These are phyloP conservation scores for Spencermartinsiella ligniputridi DNA, from an alignment of 1,139 yeast species.

Conservation along the genomic window DNA sequence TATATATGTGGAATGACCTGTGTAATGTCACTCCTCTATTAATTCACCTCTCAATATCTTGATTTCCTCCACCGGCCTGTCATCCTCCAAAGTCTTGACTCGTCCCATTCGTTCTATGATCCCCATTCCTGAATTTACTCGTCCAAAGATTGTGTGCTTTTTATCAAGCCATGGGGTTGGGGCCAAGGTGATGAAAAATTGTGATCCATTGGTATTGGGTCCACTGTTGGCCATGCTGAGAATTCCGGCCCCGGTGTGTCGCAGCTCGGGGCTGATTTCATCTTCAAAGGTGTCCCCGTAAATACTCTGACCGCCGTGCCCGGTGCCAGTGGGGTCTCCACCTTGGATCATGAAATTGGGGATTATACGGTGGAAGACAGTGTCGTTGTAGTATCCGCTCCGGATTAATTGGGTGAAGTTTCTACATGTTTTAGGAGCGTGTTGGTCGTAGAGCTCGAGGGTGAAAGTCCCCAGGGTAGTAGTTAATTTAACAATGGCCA, in stretches of 20 bases:
- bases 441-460: slow-evolving; percentile 29
- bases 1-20: too few relatives aligned
- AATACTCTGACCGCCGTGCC: slow-evolving; percentile 33
- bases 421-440: slow-evolving; percentile 32
- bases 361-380: slow-evolving; percentile 39
- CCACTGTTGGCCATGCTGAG: slow-evolving; percentile 44
- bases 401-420: slow-evolving; percentile 27
- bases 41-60: slow-evolving; percentile 13
- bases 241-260: slow-evolving; percentile 25
- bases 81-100: slow-evolving; percentile 43
- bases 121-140: slow-evolving; percentile 46
- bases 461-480: slow-evolving; percentile 26
- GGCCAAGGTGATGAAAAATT: slow-evolving; percentile 51
- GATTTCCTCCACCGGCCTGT: slow-evolving; percentile 37
- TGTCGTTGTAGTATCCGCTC: slow-evolving; percentile 30
- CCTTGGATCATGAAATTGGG: slow-evolving; percentile 40
- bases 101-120: slow-evolving; percentile 49
- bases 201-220: slow-evolving; percentile 37
- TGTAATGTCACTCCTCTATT: not conserved
- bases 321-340: slow-evolving; percentile 37
- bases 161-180: slow-evolving; percentile 45
- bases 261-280: slow-evolving; percentile 50
- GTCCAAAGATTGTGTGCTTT: slow-evolving; percentile 56
- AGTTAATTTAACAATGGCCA: slow-evolving; percentile 14
- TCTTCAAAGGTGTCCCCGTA: slow-evolving; percentile 33